These are phyloP conservation scores for Panaeolus cyanescens DNA, from an alignment of 768 basidiomycete species.

Conservation along the genomic window DNA sequence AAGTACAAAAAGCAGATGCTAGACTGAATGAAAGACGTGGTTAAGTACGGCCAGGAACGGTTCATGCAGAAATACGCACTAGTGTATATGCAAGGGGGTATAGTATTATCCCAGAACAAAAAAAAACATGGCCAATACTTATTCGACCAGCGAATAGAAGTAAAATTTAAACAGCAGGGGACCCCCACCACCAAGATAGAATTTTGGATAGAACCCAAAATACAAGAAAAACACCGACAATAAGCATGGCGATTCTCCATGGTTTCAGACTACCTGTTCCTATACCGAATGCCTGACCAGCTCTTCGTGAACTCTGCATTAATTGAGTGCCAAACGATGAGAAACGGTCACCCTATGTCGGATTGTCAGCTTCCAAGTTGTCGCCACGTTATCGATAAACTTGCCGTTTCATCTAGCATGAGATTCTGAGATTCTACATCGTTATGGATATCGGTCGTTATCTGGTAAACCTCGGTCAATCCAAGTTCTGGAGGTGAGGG, in stretches of 20 bases:
- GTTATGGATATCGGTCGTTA: slow-evolving; percentile 86
- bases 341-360: slow-evolving; percentile 64
- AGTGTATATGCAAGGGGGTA: not conserved
- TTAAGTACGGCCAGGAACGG: not conserved
- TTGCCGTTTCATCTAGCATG: slow-evolving; percentile 74
- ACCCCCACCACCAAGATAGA: slow-evolving; percentile 47
- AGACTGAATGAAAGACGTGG: not conserved
- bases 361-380: slow-evolving; percentile 4
- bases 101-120: not conserved
- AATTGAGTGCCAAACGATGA: slow-evolving; percentile 63
- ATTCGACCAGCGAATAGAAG: not conserved
- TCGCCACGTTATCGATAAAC: slow-evolving; percentile 20
- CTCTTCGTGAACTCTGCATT: slow-evolving; percentile 67
- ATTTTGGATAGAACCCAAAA: slow-evolving; percentile 60
- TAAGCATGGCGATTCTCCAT: slow-evolving; percentile 64
- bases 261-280: slow-evolving; percentile 67
- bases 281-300: slow-evolving; percentile 74
- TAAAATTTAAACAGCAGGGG: not conserved
- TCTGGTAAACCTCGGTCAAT: slow-evolving; percentile 39
- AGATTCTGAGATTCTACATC: slow-evolving; percentile 84
- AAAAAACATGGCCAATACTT: not conserved
- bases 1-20: not conserved
- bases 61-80: not conserved
- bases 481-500: not conserved
- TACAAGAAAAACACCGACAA: slow-evolving; percentile 53